Base-by-base conservation (phyloP, 768 basidiomycete species). In the Boletus fagicola region DNA sequence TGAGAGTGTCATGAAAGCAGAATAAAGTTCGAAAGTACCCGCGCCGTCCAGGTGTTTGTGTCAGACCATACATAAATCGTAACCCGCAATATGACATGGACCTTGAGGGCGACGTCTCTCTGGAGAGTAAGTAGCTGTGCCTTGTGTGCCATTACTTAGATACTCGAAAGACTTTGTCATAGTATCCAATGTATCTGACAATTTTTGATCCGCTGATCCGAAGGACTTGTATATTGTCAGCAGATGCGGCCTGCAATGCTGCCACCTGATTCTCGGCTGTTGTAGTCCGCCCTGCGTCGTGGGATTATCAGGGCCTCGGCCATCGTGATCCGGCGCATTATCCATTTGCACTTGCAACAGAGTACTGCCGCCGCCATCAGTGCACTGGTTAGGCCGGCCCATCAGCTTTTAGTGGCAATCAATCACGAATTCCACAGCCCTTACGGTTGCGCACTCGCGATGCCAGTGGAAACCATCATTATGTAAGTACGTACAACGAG, bases 1-100 rank as follows among this genome's bases (percentile, higher is more conserved):
- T 43, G 83, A 89, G 54, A 90, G 88, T 30, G 87, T 92, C 4
- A 85, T 88, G 86, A 92, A 92, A 69, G 80, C 81, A 11, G 74
- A 88, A 66, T 87, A 65, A 68, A 20, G 1, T 24, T 13, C 15
- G 26, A 20, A 15, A 16, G 39, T n/a, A 22, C n/a, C 1, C 26
- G 18, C 10, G 7, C 20, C 10, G 31, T 36, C n/a, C n/a, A 20
- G 8, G 38, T n/a, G 22, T 10, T 35, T 46, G 38, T 36, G 36
- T 7, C 3, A 16, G 20, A 28, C 4, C 4, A 11, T 15, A 38
- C 31, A 13, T 30, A 13, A 24, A 52, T 28, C 28, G 12, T 16
- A 15, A 33, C 16, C 2, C 11, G 6, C 15, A 39, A 9, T 13
- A 5, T 44, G 30, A 15, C 5, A 2, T 33, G 30, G 22, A 10